A percentile compares a stretch with the other conserved stretches of the same genome.
These are phyloP conservation scores for Rugosomyces carneus DNA, from an alignment of 1,284 basidiomycete species.

Conservation along the genomic window DNA sequence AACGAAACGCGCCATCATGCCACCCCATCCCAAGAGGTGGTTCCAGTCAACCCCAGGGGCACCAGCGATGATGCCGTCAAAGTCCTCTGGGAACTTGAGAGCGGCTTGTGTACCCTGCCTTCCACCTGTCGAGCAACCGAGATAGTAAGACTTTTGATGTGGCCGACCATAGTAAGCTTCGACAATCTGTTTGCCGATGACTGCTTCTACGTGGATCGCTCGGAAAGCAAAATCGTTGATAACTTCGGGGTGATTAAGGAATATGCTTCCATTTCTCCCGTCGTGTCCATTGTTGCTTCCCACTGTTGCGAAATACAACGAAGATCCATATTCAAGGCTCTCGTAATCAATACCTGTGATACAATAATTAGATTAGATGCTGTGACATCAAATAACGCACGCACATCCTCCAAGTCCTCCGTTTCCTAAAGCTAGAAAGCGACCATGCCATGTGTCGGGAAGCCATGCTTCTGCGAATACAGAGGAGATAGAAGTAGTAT, in stretches of 20 bases:
- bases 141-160: constrained; percentile 6
- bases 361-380: neutral
- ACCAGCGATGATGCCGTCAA: constrained; percentile 12
- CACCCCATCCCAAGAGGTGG: neutral
- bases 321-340: constrained; percentile 6
- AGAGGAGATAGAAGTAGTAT: neutral
- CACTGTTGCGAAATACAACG: constrained; percentile 7
- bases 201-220: constrained; percentile 5
- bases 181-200: constrained; percentile 11
- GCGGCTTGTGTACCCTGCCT: constrained; percentile 8
- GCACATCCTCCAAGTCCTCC: constrained; percentile 8
- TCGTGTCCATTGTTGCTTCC: constrained; percentile 9
- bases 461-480: constrained; percentile 4
- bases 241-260: constrained; percentile 9
- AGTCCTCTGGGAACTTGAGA: constrained; percentile 12
- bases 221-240: constrained; percentile 15
- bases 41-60: constrained; percentile 6
- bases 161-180: constrained; percentile 8
- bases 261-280: neutral
- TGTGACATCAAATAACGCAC: neutral
- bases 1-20: constrained; percentile 5
- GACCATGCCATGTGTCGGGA: constrained; percentile 9
- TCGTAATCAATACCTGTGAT: constrained; percentile 6
- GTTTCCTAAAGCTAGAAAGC: constrained; percentile 8
- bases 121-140: constrained; percentile 8